Conservation (phyloP, 2,329 filamentous ascomycete species). For the Colletotrichum melonis region DNA sequence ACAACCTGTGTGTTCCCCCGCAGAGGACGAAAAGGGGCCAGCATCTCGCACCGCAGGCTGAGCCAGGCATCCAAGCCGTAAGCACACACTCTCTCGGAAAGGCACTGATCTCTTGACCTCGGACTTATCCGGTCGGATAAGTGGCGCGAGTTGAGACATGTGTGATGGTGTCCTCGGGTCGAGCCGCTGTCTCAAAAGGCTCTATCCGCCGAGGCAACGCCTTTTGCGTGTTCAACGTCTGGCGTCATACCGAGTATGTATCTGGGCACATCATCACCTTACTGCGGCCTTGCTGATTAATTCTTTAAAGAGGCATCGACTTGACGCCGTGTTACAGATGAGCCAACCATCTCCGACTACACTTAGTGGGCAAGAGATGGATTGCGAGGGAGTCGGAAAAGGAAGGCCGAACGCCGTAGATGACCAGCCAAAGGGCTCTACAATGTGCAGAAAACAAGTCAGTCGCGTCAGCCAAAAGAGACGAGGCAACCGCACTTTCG, state of each 20-base stretch:
- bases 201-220: neutral
- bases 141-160: neutral
- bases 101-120: neutral
- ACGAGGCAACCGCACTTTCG: constrained; percentile 5
- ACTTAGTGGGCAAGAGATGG: neutral
- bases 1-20: neutral
- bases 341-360: neutral
- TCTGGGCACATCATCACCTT: neutral
- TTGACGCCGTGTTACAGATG: neutral
- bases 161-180: neutral
- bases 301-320: neutral
- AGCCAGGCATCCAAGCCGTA: neutral
- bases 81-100: no score
- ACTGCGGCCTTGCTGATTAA: neutral
- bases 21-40: neutral
- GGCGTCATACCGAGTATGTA: neutral
- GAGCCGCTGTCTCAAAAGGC: neutral
- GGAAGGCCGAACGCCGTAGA: neutral
- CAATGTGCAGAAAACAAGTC: no score
- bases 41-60: neutral
- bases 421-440: neutral
- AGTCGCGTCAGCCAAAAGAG: neutral
- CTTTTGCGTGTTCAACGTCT: neutral
- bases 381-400: neutral
- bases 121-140: neutral